Conservation (phyloP, 768 basidiomycete genomes). For the Naganishia vaughanmartiniae region DNA sequence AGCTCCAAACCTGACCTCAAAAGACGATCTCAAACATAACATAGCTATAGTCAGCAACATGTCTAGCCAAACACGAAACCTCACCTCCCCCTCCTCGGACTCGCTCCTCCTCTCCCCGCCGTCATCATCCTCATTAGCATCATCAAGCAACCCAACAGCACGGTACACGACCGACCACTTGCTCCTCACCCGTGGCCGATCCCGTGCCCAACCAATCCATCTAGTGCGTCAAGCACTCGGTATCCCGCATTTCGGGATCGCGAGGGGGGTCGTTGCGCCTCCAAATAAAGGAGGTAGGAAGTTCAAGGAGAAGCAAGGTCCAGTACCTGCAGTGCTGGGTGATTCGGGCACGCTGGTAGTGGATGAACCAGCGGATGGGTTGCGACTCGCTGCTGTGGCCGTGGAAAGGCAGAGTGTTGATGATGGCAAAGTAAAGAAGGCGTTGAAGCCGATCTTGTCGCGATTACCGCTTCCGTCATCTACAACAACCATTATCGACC, state of each 20-base stretch:
- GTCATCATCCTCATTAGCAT: too few relatives aligned
- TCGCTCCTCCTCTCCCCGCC: constrained; percentile 10
- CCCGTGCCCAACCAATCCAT: constrained; percentile 6
- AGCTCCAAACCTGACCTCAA: too few relatives aligned
- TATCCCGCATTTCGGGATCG: constrained; percentile 1
- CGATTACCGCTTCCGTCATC: not conserved
- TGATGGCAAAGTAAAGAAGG: too few relatives aligned
- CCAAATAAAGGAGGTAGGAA: too few relatives aligned
- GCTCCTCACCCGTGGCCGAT: not conserved
- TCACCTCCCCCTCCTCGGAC: constrained; percentile 4
- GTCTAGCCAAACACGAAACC: not conserved
- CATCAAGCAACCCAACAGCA: not conserved
- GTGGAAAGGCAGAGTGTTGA: not conserved
- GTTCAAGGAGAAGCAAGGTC: not conserved
- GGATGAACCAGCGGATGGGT: not conserved
- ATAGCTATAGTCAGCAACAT: not conserved
- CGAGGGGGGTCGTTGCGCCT: not conserved
- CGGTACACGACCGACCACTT: not conserved
- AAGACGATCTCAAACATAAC: too few relatives aligned
- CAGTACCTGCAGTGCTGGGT: not conserved
- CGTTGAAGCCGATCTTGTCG: not conserved
- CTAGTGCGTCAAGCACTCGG: constrained; percentile 13
- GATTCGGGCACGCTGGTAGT: not conserved
- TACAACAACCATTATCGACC: too few relatives aligned
- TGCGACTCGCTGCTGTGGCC: not conserved